A percentile compares a stretch with the other conserved stretches of the same genome.
Conservation (phyloP, 2,329 filamentous ascomycete genomes). For the Ceratocystis smalleyi region DNA sequence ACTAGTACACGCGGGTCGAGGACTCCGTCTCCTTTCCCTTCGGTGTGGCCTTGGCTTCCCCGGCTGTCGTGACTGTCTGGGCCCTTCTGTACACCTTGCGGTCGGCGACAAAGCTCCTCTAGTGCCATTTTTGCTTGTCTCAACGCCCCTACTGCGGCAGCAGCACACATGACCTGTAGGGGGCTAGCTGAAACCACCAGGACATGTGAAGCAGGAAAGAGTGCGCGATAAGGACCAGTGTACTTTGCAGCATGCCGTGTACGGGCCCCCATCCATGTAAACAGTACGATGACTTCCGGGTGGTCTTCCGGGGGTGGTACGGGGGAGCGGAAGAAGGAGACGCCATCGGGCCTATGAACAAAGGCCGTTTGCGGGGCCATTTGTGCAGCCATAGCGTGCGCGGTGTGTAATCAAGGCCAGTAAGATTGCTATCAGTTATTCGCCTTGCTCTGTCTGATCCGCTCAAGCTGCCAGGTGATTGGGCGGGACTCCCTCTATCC, state of each 20-base stretch:
- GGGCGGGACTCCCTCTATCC: too few relatives aligned
- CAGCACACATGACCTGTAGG: not conserved
- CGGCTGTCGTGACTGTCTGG: not conserved
- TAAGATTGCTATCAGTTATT: not conserved
- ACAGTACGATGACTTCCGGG: conserved; percentile 34
- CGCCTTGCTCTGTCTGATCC: not conserved
- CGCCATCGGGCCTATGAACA: not conserved
- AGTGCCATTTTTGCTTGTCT: not conserved
- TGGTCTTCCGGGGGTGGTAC: conserved; percentile 15
- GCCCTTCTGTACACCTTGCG: not conserved
- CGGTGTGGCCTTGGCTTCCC: not conserved
- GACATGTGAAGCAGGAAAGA: conserved; percentile 32
- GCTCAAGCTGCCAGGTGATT: not conserved
- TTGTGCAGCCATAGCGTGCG: not conserved
- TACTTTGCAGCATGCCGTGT: conserved; percentile 38
- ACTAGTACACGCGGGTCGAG: conserved; percentile 25
- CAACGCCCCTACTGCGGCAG: not conserved
- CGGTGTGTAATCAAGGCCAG: not conserved
- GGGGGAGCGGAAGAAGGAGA: not conserved
- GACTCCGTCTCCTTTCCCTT: conserved; percentile 20
- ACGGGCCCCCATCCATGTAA: conserved; percentile 36
- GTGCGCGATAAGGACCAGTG: conserved; percentile 28
- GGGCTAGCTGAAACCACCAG: conserved; percentile 26
- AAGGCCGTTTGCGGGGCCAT: not conserved
- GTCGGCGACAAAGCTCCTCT: not conserved